phyloP scores from a whole-genome alignment of 2,329 filamentous ascomycete genomes.

The Arthroderma sp. region DNA sequence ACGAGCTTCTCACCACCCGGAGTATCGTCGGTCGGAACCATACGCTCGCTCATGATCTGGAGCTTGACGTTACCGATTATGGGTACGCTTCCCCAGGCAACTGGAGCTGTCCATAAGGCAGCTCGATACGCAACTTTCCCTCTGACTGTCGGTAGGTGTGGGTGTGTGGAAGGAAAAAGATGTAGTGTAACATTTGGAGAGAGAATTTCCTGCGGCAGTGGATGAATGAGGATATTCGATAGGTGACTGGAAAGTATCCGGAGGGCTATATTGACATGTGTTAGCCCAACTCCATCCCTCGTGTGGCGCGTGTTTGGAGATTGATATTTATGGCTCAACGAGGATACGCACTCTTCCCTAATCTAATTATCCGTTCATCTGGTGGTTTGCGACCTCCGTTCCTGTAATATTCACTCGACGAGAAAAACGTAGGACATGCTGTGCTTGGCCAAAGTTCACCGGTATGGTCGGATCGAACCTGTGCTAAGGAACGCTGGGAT shows the following conservation, averaged over 20 bases:
- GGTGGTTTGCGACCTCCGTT: constrained; percentile 6
- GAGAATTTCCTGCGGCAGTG: constrained; percentile 48
- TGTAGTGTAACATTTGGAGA: constrained; percentile 50
- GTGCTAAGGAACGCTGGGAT: constrained; percentile 21
- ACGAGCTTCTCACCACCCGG: constrained; percentile 61
- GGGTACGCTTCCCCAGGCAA: constrained; percentile 89
- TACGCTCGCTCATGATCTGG: constrained; percentile 77
- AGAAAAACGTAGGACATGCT: constrained; percentile 2
- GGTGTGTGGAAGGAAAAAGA: constrained; percentile 48
- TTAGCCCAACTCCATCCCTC: background rate
- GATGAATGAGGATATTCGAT: constrained; percentile 46
- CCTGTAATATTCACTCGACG: constrained; percentile 1
- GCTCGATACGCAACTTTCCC: constrained; percentile 84
- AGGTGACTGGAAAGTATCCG: constrained; percentile 49
- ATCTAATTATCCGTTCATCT: constrained; percentile 9
- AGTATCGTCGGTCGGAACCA: constrained; percentile 46
- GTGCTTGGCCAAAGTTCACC: constrained; percentile 23
- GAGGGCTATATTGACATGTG: constrained; percentile 33
- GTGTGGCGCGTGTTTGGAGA: background rate
- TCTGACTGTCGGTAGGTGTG: constrained; percentile 73
- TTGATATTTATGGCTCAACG: background rate
- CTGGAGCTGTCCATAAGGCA: constrained; percentile 86
- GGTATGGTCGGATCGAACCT: constrained; percentile 23
- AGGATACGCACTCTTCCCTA: constrained; percentile 8
- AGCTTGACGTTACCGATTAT: constrained; percentile 82